Evolutionary conservation across 2,329 filamentous ascomycete species (phyloP).

Genomic region (Pseudogymnoascus sp.): DNA sequence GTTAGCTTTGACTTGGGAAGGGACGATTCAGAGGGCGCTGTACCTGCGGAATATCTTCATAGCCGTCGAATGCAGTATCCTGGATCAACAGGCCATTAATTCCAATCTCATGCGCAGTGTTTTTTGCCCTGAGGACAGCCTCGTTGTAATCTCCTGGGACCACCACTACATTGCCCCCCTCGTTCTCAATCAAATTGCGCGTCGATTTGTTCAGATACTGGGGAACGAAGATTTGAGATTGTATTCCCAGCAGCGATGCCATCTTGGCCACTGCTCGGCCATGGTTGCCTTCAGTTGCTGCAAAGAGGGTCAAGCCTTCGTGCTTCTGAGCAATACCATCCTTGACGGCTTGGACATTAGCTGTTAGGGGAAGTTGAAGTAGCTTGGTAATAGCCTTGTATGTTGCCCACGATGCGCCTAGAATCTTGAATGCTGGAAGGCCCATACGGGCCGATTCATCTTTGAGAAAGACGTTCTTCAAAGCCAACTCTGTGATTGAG

Average conservation of each 20-base stretch:
- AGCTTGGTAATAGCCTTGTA: conserved; percentile 46
- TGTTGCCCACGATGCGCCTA: conserved; percentile 68
- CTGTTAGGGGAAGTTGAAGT: conserved; percentile 35
- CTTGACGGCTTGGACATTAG: conserved; percentile 37
- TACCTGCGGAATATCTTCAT: conserved; percentile 54
- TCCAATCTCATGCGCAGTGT: conserved; percentile 28
- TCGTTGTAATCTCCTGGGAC: conserved; percentile 56
- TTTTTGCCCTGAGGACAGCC: conserved; percentile 43
- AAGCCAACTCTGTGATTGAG: conserved; percentile 48
- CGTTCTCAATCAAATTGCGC: conserved; percentile 45
- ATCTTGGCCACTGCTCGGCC: conserved; percentile 65
- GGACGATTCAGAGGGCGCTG: conserved; percentile 10
- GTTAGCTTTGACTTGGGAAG: background rate
- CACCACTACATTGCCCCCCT: conserved; percentile 52
- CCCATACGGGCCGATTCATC: conserved; percentile 62
- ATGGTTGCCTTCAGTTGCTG: conserved; percentile 70
- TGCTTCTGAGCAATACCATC: conserved; percentile 19
- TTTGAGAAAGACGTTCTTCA: conserved; percentile 56
- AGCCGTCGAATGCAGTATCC: conserved; percentile 60
- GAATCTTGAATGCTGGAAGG: conserved; percentile 69
- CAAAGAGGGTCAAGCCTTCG: conserved; percentile 39
- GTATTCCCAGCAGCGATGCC: conserved; percentile 48
- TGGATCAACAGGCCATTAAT: conserved; percentile 49
- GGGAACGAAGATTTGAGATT: conserved; percentile 55
- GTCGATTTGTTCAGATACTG: conserved; percentile 46